Percentiles rank a stretch among this genome's conserved stretches.
Conservation (phyloP, 2,329 filamentous ascomycete species). For the Phyllosticta ampelicida region DNA sequence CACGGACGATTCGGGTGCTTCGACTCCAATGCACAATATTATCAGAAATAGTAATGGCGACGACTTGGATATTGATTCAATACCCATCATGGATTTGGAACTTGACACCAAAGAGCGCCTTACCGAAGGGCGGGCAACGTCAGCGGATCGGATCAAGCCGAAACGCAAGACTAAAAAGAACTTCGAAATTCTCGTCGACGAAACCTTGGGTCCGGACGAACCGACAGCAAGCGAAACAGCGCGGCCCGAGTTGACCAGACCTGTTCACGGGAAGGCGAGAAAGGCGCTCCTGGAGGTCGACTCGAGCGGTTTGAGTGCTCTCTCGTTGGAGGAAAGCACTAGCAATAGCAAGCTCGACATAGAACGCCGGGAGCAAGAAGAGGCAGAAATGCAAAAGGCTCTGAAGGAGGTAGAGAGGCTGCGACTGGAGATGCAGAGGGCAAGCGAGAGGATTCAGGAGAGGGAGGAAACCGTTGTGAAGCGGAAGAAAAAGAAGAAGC, state of each 20-base stretch:
- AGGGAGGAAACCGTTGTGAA: conserved; percentile 57
- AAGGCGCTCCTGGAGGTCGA: conserved; percentile 73
- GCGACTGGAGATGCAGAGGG: conserved; percentile 79
- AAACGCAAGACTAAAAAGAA: conserved; percentile 26
- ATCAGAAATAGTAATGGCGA: conserved; percentile 55
- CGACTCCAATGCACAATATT: conserved; percentile 71
- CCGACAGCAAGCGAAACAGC: conserved; percentile 15
- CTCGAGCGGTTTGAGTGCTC: conserved; percentile 65
- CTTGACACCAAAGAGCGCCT: conserved; percentile 39
- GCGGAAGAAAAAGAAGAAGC: conserved; percentile 42
- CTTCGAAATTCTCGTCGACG: conserved; percentile 38
- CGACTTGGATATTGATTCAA: conserved; percentile 82
- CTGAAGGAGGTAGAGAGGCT: conserved; percentile 81
- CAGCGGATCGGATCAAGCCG: conserved; percentile 18
- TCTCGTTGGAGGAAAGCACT: conserved; percentile 53
- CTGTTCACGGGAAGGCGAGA: conserved; percentile 32
- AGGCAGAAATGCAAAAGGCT: conserved; percentile 79
- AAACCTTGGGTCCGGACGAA: conserved; percentile 33
- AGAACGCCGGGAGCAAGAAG: conserved; percentile 61
- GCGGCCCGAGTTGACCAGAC: conserved; percentile 22
- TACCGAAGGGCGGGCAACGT: conserved; percentile 13
- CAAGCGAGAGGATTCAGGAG: conserved; percentile 62
- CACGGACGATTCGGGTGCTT: conserved; percentile 46
- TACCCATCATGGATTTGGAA: conserved; percentile 89
- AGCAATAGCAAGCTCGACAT: conserved; percentile 40